Conservation (phyloP, 1,284 basidiomycete species). For the Agroathelia rolfsii region DNA sequence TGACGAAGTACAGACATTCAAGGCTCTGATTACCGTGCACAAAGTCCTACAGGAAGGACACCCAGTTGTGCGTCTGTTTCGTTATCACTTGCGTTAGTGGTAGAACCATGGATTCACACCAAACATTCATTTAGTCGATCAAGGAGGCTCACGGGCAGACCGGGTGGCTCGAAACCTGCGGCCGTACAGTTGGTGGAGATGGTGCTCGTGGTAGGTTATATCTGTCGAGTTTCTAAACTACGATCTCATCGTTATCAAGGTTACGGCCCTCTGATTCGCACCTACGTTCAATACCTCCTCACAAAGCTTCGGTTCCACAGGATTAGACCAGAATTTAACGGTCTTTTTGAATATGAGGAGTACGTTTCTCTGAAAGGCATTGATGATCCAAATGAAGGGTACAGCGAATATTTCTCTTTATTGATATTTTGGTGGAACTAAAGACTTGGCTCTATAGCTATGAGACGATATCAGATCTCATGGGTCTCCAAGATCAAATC, state of each 20-base stretch:
- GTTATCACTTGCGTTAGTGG: neutral
- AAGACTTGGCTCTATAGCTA: constrained; percentile 47
- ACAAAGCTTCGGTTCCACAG: constrained; percentile 95
- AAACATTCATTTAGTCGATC: constrained; percentile 51
- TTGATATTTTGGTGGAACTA: constrained; percentile 5
- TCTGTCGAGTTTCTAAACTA: constrained; percentile 1
- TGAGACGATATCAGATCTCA: constrained; percentile 91
- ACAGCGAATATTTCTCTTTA: constrained; percentile 24
- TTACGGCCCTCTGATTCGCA: constrained; percentile 84
- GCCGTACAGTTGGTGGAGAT: constrained; percentile 77
- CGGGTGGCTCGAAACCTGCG: constrained; percentile 92
- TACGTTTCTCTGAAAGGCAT: constrained; percentile 93
- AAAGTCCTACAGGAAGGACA: constrained; percentile 95
- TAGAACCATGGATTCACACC: constrained; percentile 3
- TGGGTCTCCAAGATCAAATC: constrained; percentile 94
- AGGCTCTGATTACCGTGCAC: constrained; percentile 90
- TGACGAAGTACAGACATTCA: constrained; percentile 95
- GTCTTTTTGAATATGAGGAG: constrained; percentile 94
- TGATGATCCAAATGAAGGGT: constrained; percentile 97
- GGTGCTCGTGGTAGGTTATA: constrained; percentile 56
- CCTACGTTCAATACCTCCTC: constrained; percentile 89
- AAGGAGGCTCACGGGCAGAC: constrained; percentile 96
- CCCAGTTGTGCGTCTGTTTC: constrained; percentile 57
- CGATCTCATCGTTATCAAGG: constrained; percentile 34
- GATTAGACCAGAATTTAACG: constrained; percentile 90